Percentiles rank a stretch among this genome's conserved stretches.
Evolutionary conservation across 345 rosid species (phyloP).

Genomic region (Citrus sp.): DNA sequence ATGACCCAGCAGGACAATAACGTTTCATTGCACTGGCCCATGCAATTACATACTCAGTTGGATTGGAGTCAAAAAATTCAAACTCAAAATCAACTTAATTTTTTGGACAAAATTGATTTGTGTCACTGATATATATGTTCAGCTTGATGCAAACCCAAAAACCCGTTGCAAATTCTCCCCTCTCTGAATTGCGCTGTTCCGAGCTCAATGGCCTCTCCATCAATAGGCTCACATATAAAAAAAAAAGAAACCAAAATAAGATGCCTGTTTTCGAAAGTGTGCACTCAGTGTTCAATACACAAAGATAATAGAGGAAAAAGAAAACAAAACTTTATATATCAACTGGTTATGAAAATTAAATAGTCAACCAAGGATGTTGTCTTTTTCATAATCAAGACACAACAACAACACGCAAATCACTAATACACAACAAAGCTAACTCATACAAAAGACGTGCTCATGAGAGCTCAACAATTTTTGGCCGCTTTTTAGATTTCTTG

Average conservation of each 20-base stretch:
- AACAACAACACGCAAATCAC: not conserved
- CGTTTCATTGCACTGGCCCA: not conserved
- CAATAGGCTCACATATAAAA: not conserved
- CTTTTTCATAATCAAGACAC: not conserved
- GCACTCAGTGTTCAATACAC: not conserved
- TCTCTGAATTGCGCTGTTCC: not conserved
- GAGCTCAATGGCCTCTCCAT: too few relatives aligned
- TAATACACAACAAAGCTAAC: not conserved
- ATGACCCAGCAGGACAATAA: not conserved
- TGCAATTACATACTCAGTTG: not conserved
- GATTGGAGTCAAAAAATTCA: not conserved
- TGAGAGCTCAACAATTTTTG: constrained; percentile 46
- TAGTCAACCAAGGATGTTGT: not conserved
- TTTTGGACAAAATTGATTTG: not conserved
- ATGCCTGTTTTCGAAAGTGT: not conserved
- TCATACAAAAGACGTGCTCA: constrained; percentile 7
- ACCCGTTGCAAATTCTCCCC: not conserved
- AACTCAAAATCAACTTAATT: not conserved
- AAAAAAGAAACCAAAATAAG: not conserved
- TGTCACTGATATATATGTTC: not conserved
- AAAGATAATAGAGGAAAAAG: not conserved
- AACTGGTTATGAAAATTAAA: not conserved
- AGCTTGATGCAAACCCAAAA: not conserved
- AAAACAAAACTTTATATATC: not conserved
- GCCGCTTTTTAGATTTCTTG: constrained; percentile 29